These are phyloP conservation scores for Spathaspora hagerdaliae DNA, from an alignment of 805 yeast species.

Conservation along the genomic window DNA sequence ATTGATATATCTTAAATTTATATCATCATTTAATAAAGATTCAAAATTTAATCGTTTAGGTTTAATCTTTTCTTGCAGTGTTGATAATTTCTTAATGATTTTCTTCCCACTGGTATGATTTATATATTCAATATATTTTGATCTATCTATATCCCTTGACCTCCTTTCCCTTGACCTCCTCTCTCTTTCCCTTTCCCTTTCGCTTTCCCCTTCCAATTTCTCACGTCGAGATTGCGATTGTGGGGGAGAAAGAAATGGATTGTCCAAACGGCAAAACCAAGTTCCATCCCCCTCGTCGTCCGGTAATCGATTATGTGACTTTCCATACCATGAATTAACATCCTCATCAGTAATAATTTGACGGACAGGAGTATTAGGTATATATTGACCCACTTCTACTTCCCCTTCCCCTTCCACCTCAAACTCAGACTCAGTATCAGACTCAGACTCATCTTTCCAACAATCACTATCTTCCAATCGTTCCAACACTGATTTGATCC, in stretches of 20 bases:
- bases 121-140: conserved; percentile 35
- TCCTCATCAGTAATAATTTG: conserved; percentile 30
- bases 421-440: too few species aligned
- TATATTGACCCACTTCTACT: too few species aligned
- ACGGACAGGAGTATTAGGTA: conserved; percentile 32
- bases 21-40: conserved; percentile 3
- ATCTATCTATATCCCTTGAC: conserved; percentile 21
- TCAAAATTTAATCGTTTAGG: conserved; percentile 35
- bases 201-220: not conserved
- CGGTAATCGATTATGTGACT: not conserved
- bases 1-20: conserved; percentile 1
- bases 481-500: not conserved
- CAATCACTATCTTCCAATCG: not conserved
- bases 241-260: not conserved
- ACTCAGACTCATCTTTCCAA: not conserved
- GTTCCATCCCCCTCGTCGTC: not conserved
- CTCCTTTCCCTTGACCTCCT: conserved; percentile 15
- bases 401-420: too few species aligned
- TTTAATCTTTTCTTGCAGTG: conserved; percentile 27
- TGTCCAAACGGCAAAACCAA: not conserved
- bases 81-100: conserved; percentile 22
- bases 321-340: conserved; percentile 22
- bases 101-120: conserved; percentile 36
- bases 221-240: not conserved
- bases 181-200: conserved; percentile 5